Percentiles rank a stretch among this genome's conserved stretches.
Conservation (phyloP, 371 early-diverging fungal species). For the Syncephalastrum racemosum region DNA sequence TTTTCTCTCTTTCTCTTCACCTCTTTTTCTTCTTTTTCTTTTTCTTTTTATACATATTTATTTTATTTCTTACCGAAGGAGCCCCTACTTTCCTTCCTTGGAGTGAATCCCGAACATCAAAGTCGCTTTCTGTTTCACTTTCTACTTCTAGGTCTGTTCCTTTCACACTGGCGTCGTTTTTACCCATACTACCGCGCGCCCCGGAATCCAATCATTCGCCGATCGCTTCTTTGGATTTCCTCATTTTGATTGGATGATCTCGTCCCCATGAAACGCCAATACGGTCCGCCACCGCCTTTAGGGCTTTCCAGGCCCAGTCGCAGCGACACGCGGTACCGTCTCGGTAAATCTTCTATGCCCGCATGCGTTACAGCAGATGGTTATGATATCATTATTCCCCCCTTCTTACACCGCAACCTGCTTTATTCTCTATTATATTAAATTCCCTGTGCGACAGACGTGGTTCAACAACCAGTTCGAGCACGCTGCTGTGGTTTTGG, state of each 20-base stretch:
- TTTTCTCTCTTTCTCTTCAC: neutral
- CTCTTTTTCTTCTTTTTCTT: constrained; percentile 1
- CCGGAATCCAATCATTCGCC: too few species aligned
- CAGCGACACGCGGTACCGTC: constrained; percentile 10
- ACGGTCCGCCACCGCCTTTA: constrained; percentile 8
- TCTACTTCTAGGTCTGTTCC: too few species aligned
- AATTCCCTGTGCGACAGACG: constrained; percentile 16
- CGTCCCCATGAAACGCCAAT: too few species aligned
- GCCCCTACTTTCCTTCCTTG: neutral
- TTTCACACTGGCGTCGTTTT: too few species aligned
- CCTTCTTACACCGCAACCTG: neutral
- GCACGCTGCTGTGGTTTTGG: constrained; percentile 74
- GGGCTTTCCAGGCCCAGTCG: constrained; percentile 14
- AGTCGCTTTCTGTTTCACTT: neutral
- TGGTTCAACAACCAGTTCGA: constrained; percentile 66
- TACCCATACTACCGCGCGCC: too few species aligned
- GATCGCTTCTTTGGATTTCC: constrained; percentile 1
- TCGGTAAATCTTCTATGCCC: constrained; percentile 10
- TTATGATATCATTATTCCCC: neutral
- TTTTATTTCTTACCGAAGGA: neutral
- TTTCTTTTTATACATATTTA: neutral
- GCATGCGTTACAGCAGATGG: too few species aligned
- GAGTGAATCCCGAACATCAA: neutral
- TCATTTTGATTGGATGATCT: constrained; percentile 2
- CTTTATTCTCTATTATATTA: neutral